Evolutionary conservation across 2,329 filamentous ascomycete genomes (phyloP), one percentile per base, ranked within the genome.

Genomic region (Escovopsis sp.): DNA sequence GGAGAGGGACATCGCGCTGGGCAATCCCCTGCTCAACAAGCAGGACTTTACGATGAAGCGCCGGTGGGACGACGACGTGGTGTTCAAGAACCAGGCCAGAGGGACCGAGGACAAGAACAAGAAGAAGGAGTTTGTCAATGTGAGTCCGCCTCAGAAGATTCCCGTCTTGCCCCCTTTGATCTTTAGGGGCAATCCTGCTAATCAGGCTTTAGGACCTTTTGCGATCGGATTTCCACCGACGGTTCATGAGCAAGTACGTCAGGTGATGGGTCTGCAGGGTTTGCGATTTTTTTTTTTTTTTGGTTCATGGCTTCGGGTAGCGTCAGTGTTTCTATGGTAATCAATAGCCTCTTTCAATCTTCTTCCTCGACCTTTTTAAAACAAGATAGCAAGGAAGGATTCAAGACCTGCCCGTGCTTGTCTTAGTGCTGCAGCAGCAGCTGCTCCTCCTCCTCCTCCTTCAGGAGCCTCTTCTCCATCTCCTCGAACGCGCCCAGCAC

Each of bases 21-120:
- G 91, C 7, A 98, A 98, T 59, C 91, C 91, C 33, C 65, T 98
- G 40, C 72, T 98, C 43, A 95, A 96, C 39, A 84, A 84, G 58
- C 65, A 74, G 15, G 87, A 94, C 52, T 96, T 93, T 59, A 87
- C 81, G 44, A 80, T 95, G 55, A 95, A 94, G 71, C 70, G 85
- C 51, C 69, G 88, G 52, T 98, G 91, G 91, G 91, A 98, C 53
- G 91, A 98, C 54, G 91, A 98, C 58, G 91, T 98, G 11, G 88
- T 98, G 3, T 98, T 98, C 67, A 96, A 94, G 69, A 98, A 98
- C 61, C 91, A 98, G 65, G 91, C 89, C 30, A 75, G 91, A 45
- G 91, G 89, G 8, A 94, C 88, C 1, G 89, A 96, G 57, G 86
- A 95, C 48, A 88, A 81, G 67, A 79, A 81, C 48, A 76, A 87